Conservation (phyloP, 139 green algal species). For the Chlorella sp. region DNA sequence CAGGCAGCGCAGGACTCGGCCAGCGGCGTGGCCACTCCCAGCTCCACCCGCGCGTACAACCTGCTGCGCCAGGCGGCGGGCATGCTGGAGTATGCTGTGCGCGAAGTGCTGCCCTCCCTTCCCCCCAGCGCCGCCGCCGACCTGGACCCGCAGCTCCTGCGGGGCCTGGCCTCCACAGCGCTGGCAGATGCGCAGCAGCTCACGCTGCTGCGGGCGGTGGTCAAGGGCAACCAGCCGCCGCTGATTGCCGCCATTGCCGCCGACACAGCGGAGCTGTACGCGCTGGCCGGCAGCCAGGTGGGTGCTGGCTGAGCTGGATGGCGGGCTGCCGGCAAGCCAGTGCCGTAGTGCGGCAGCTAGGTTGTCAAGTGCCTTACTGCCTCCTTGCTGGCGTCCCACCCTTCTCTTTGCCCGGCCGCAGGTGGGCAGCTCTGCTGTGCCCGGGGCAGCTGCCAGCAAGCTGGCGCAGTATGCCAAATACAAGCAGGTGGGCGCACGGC, state of each 20-base stretch:
- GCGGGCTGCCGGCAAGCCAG: too few relatives aligned
- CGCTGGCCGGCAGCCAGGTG: slow-evolving; percentile 29
- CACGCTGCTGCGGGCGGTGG: slow-evolving; percentile 55
- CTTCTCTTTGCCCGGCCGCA: background rate
- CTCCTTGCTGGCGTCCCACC: too few relatives aligned
- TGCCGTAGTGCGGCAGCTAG: too few relatives aligned
- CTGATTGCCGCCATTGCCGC: slow-evolving; percentile 46
- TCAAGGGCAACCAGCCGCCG: slow-evolving; percentile 58
- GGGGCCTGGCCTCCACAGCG: background rate
- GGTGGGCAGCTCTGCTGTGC: background rate
- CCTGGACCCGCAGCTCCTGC: slow-evolving; percentile 23
- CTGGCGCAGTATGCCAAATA: slow-evolving; percentile 40
- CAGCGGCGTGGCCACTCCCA: background rate
- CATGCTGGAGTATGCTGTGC: slow-evolving; percentile 27
- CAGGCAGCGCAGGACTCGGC: background rate
- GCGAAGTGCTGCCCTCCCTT: slow-evolving; percentile 25
- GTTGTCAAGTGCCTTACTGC: too few relatives aligned
- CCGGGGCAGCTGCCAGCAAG: slow-evolving; percentile 12
- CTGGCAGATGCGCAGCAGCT: slow-evolving; percentile 58
- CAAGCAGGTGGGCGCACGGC: slow-evolving; percentile 29
- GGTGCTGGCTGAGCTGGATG: background rate
- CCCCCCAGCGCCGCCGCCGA: background rate
- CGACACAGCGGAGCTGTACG: slow-evolving; percentile 49
- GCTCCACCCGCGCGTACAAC: slow-evolving; percentile 37
- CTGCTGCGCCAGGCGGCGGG: slow-evolving; percentile 49